A percentile compares a stretch with the other conserved stretches of the same genome.
phyloP scores from a whole-genome alignment of 768 basidiomycete species.

The Lentinula sp. region DNA sequence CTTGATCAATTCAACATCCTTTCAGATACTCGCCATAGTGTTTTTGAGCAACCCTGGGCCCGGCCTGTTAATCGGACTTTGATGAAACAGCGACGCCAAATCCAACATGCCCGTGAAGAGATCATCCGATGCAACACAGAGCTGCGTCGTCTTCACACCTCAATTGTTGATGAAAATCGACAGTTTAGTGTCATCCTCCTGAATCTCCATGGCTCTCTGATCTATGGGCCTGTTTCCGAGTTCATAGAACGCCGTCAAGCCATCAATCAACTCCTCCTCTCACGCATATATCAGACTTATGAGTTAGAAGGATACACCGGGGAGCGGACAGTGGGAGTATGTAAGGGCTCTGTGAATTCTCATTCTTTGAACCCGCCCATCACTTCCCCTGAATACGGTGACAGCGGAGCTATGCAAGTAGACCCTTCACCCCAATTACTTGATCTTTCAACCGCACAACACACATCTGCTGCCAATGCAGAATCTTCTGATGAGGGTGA shows the following conservation, averaged over 20 bases:
- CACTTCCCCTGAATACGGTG: no score
- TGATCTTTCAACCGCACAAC: no score
- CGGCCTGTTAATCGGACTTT: conserved; percentile 15
- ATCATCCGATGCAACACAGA: conserved; percentile 24
- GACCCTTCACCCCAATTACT: no score
- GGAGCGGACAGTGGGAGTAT: no score
- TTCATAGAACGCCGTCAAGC: not conserved
- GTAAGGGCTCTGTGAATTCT: no score
- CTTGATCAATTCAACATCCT: conserved; percentile 27
- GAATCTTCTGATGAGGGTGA: conserved; percentile 2
- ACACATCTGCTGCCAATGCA: no score
- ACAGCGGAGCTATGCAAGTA: no score
- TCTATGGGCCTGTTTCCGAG: not conserved
- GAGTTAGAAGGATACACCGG: not conserved
- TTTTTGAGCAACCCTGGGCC: conserved; percentile 23
- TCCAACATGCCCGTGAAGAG: conserved; percentile 25
- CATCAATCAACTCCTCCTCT: not conserved
- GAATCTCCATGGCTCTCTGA: not conserved
- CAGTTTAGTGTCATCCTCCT: not conserved
- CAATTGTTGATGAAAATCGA: conserved; percentile 17
- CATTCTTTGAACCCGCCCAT: no score
- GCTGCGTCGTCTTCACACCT: conserved; percentile 18
- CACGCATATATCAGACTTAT: conserved; percentile 2
- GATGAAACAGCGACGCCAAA: conserved; percentile 20
- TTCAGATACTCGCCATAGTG: conserved; percentile 21